Base-by-base conservation (phyloP, 495 filamentous ascomycete species). In the Staphylotrichum longicolle region DNA sequence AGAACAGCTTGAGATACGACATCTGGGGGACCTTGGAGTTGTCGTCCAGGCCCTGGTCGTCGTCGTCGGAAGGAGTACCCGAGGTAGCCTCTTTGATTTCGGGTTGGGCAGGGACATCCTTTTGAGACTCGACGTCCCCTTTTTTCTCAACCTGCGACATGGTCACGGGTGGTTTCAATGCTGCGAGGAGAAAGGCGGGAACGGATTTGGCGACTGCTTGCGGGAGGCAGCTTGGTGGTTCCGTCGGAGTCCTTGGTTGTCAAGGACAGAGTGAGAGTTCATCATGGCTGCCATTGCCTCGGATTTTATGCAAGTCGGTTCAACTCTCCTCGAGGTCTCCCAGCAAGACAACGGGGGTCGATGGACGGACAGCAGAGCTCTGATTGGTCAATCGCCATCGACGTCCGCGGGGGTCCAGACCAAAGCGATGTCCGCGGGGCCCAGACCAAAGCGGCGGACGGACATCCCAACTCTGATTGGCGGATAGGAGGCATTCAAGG, bases 331-430 rank as follows among this genome's bases (percentile, higher is more conserved):
- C 4, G 30, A 41, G 32, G 9, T 34, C 27, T 46, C 14, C 4
- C 20, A 5, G 4, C 5, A 10, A 7, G 8, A 47, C 37, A 48
- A 47, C 41, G 12, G 9, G 50, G 50, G 53, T 15, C 44, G 53
- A 57, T 62, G 53, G 52, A 62, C 60, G 60, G 60, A 62, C 44
- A 62, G 54, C 33, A 20, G 40, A 45, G 15, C 10, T 41, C 39
- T 57, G 15, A 57, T 57, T 57, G 54, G 54, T 27, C 33, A 54
- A 40, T 20, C 35, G 2, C 10, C 4, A 5, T 10, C 39, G 12
- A 7, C 37, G 37, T 39, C 37, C 37, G 37, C 10, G 37, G 37
- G 37, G 37, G 37, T 39, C 37, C 10, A 6, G 37, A 39, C 10
- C 6, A 39, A 10, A 39, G 37, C 39, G 12, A 7, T 10, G 37